Evolutionary conservation across 257 asterid species (phyloP), one percentile per base, ranked within the genome.

Genomic region (Penstemon davidsonii): DNA sequence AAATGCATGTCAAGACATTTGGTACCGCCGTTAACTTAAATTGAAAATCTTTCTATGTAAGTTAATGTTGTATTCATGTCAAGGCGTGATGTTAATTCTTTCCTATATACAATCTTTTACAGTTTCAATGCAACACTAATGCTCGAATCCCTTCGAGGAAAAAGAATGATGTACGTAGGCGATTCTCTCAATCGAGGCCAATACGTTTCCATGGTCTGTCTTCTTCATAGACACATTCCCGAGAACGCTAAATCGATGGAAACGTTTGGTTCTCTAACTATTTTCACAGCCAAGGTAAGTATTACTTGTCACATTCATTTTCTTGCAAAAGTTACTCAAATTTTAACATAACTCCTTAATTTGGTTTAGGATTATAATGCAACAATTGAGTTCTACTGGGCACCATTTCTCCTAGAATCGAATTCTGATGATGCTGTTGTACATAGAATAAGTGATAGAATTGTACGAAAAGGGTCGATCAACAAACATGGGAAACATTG

Each of bases 361-460:
- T 7, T 50, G 72, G 79, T 12, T 60, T 42, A 89, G 96, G 92
- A 89, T 62, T 89, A 87, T 52, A 89, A 89, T 67, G 92, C 95
- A 0, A 89, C 96, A 0, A 86, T 89, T 8, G 96, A 89, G 70
- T 89, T 87, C 45, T 89, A 89, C 53, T 89, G 96, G 96, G 90
- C 96, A 0, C 96, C 96, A 60, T 89, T 89, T 63, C 60, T 89
- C 72, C 90, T 89, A 41, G 96, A 89, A 51, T 89, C 96, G 7
- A 89, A 89, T 15, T 89, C 96, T 61, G 73, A 90, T 80, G 64
- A 84, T 77, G 60, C 88, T 5, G 39, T 81, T 8, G 62, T 65
- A 1, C 84, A 85, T 56, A 75, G 85, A 45, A 74, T 80, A 67
- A 80, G 80, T 40, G 84, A 80, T 2, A 55, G 86, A 25, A 4